These are phyloP conservation scores for Vinca major DNA, from an alignment of 305 asterid genomes.

Conservation along the genomic window DNA sequence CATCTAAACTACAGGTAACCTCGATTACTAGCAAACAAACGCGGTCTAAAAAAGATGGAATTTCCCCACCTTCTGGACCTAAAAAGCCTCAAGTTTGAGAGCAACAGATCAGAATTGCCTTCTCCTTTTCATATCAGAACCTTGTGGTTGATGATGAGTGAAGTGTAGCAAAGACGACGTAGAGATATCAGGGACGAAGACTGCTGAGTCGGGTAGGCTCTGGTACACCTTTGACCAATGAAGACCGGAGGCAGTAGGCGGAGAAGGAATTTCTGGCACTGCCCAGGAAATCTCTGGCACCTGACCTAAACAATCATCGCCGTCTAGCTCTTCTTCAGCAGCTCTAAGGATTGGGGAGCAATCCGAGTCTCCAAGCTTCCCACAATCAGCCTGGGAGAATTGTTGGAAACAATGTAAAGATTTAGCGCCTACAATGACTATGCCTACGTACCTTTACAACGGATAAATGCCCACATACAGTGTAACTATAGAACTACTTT, in stretches of 20 bases:
- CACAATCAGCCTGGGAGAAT: slow-evolving; percentile 24
- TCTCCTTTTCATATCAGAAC: slow-evolving; percentile 36
- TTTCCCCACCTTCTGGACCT: background rate
- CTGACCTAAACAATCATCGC: slow-evolving; percentile 52
- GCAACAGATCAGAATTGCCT: slow-evolving; percentile 29
- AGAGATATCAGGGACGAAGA: slow-evolving; percentile 59
- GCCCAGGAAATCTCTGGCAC: too few relatives aligned
- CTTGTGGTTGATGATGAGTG: slow-evolving; percentile 23
- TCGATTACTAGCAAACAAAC: background rate
- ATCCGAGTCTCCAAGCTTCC: slow-evolving; percentile 59
- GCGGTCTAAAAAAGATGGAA: background rate
- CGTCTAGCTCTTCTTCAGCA: slow-evolving; percentile 51
- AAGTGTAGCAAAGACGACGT: slow-evolving; percentile 23
- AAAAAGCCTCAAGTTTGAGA: background rate
- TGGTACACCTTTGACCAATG: slow-evolving; percentile 49
- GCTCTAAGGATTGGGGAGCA: slow-evolving; percentile 35
- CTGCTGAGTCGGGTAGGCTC: slow-evolving; percentile 26
- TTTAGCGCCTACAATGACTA: slow-evolving; percentile 9
- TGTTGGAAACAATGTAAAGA: slow-evolving; percentile 6
- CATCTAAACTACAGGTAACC: background rate
- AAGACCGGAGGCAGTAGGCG: slow-evolving; percentile 85
- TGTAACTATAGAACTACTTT: background rate
- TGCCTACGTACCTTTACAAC: background rate
- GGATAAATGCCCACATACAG: background rate
- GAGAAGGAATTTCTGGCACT: slow-evolving; percentile 68